Evolutionary conservation across 2,329 filamentous ascomycete species (phyloP), one percentile per base, ranked within the genome.

Genomic region (Colletotrichum nymphaeae): DNA sequence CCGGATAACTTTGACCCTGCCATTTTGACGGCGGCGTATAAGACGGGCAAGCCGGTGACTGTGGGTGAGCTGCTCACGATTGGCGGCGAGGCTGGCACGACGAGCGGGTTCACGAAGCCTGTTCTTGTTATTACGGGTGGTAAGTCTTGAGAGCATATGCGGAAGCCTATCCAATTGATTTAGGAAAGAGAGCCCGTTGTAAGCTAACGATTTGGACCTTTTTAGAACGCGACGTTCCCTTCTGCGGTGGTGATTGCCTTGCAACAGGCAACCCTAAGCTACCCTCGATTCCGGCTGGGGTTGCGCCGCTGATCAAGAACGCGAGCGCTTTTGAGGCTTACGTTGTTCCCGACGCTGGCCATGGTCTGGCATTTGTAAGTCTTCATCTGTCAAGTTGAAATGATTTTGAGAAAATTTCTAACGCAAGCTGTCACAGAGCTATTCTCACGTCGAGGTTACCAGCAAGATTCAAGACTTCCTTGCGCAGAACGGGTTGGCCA

Each of bases 201-300:
- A 19, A 42, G 42, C 24, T 59, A 2, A 55, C 30, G 3, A 7
- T 5, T 16, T n/a, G 12, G 30, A 7, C 4, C 16, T 52, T 12
- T 42, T 16, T 16, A 86, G 85, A 85, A 24, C 79, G 80, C 14
- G 87, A 91, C 62, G 71, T 88, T 12, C 86, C 88, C 6, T 93
- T 90, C 79, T 93, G 91, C 72, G 91, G 90, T 4, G 89, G 90
- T 30, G 87, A 92, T 79, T 93, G 90, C 81, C 77, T 83, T 3
- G 82, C 80, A 24, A 88, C 86, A 0, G 83, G 81, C 16, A 75
- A 79, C 53, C 79, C 84, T 1, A 76, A 80, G 7, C 75, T 81
- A 66, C 76, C 80, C 1, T 85, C 83, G 32, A 84, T 90, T 56
- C 86, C 88, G 1, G 86, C 83, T 12, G 78, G 79, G 26, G 86